A percentile compares a stretch with the other conserved stretches of the same genome.
Conservation (phyloP, 2,329 filamentous ascomycete genomes). For the Botrytis tulipae region DNA sequence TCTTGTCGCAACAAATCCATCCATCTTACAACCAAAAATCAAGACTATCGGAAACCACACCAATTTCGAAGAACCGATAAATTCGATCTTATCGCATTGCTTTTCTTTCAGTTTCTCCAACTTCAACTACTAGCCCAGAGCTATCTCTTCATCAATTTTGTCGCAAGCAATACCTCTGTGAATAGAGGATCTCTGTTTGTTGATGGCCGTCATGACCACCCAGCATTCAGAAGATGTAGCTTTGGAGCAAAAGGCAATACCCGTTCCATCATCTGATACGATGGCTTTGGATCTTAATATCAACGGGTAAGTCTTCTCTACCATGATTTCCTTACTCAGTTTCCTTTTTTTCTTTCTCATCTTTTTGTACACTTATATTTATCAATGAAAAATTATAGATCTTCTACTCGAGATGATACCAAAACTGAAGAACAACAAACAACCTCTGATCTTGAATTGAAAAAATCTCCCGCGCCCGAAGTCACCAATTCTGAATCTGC, state of each 20-base stretch:
- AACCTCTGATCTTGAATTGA: slow-evolving; percentile 13
- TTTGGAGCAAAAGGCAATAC: slow-evolving; percentile 51
- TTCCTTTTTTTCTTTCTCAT: slow-evolving; percentile 30
- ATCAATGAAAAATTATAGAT: slow-evolving; percentile 38
- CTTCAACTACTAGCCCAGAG: not conserved
- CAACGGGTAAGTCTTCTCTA: slow-evolving; percentile 56
- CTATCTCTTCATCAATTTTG: slow-evolving; percentile 3
- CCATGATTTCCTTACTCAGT: slow-evolving; percentile 32
- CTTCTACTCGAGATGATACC: slow-evolving; percentile 36
- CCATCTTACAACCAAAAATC: not conserved
- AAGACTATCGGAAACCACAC: not conserved
- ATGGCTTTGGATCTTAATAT: slow-evolving; percentile 53
- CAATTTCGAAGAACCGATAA: not conserved
- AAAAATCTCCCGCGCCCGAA: slow-evolving; percentile 2
- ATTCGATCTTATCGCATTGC: slow-evolving; percentile 13
- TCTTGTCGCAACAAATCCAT: slow-evolving; percentile 3
- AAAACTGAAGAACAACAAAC: slow-evolving; percentile 21
- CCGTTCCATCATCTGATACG: slow-evolving; percentile 46
- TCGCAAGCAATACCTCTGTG: slow-evolving; percentile 25
- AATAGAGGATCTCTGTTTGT: slow-evolving; percentile 37
- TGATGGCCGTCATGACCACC: slow-evolving; percentile 55
- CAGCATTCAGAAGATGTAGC: slow-evolving; percentile 37
- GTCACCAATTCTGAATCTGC: not conserved
- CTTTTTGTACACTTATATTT: slow-evolving; percentile 37
- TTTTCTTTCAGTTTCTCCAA: not conserved